Evolutionary conservation across 1,284 basidiomycete genomes (phyloP).

Genomic region (Exsudoporus floridanus): DNA sequence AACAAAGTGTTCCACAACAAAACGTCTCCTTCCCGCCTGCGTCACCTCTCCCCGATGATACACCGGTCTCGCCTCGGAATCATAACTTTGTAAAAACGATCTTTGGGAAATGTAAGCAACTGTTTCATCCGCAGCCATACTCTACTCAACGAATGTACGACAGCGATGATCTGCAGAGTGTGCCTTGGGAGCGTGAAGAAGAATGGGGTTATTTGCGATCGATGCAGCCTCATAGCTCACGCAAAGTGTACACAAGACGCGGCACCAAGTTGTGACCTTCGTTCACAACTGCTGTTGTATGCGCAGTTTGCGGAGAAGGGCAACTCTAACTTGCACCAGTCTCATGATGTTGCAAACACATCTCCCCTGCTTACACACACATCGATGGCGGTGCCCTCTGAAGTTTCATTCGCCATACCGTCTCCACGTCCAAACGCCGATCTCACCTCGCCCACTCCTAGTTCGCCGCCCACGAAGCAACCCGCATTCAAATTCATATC

Average conservation of each 20-base stretch:
- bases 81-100: constrained; percentile 91
- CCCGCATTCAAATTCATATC: constrained; percentile 63
- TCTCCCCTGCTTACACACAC: constrained; percentile 31
- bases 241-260: constrained; percentile 74
- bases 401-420: constrained; percentile 50
- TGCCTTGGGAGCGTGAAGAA: constrained; percentile 83
- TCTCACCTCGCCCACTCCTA: constrained; percentile 35
- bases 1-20: constrained; percentile 26
- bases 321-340: constrained; percentile 55
- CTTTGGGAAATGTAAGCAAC: constrained; percentile 81
- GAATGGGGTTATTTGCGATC: constrained; percentile 83
- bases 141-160: constrained; percentile 19
- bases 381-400: constrained; percentile 48
- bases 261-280: constrained; percentile 79
- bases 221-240: constrained; percentile 89
- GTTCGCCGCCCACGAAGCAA: constrained; percentile 39
- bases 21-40: constrained; percentile 42
- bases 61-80: constrained; percentile 56
- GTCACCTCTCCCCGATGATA: constrained; percentile 43
- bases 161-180: constrained; percentile 86
- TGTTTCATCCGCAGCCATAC: neutral
- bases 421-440: constrained; percentile 55
- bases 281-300: constrained; percentile 68
- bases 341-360: constrained; percentile 47
- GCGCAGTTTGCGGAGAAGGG: constrained; percentile 72